Conservation (phyloP, 345 rosid genomes). For the Populus pruinosa region DNA sequence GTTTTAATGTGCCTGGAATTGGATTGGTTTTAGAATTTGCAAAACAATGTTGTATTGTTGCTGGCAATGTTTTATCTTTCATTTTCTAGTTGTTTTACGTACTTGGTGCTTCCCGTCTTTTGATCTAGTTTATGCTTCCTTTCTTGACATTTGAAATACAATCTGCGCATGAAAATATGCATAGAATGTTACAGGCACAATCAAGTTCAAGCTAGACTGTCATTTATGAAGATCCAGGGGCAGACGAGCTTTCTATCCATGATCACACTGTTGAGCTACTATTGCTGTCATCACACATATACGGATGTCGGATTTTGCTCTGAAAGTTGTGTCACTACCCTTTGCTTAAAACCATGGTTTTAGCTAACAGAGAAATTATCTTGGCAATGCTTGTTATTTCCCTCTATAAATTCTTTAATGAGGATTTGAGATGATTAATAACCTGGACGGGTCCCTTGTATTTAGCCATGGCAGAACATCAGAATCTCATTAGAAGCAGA, state of each 20-base stretch:
- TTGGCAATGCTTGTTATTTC: neutral
- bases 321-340: neutral
- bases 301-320: neutral
- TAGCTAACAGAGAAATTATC: neutral
- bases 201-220: too few species aligned
- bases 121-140: neutral
- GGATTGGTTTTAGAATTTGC: constrained; percentile 13
- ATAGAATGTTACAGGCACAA: too few species aligned
- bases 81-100: neutral
- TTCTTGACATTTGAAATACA: neutral
- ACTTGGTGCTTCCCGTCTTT: neutral
- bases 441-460: neutral
- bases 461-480: neutral
- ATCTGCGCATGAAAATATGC: neutral
- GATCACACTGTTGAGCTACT: neutral
- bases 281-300: neutral
- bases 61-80: neutral
- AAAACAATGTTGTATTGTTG: constrained; percentile 3
- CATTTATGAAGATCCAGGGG: neutral
- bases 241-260: neutral
- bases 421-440: neutral
- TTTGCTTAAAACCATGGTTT: neutral
- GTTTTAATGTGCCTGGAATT: neutral
- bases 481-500: neutral
- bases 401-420: neutral